A percentile compares a stretch with the other conserved stretches of the same genome.
These are phyloP conservation scores for Ogataea haglerorum DNA, from an alignment of 805 yeast genomes.

Conservation along the genomic window DNA sequence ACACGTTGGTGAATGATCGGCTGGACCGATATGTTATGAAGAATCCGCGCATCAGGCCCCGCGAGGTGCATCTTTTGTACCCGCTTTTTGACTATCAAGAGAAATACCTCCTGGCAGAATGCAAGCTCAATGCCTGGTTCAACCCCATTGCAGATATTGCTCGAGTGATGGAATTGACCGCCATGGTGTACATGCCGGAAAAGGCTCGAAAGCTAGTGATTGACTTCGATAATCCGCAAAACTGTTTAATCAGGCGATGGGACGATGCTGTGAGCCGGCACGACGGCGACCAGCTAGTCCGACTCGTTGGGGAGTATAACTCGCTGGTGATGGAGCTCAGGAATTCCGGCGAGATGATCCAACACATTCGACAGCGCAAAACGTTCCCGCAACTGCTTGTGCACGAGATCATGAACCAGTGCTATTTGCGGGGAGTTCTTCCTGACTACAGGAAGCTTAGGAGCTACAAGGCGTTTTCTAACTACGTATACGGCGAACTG, in stretches of 20 bases:
- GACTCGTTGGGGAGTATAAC: conserved; percentile 43
- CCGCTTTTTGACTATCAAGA: conserved; percentile 49
- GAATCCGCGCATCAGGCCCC: conserved; percentile 25
- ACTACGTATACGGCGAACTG: conserved; percentile 87
- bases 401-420: conserved; percentile 69
- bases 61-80: conserved; percentile 30
- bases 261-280: conserved; percentile 32
- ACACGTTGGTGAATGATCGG: conserved; percentile 18
- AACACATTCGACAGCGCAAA: conserved; percentile 13
- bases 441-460: conserved; percentile 64
- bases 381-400: conserved; percentile 41
- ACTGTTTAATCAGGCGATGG: conserved; percentile 39
- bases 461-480: conserved; percentile 81
- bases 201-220: conserved; percentile 32
- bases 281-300: conserved; percentile 30
- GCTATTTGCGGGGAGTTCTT: conserved; percentile 75
- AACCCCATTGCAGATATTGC: conserved; percentile 66
- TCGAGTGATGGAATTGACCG: conserved; percentile 41
- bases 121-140: conserved; percentile 51
- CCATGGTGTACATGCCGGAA: conserved; percentile 40
- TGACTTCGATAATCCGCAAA: conserved; percentile 33
- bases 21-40: conserved; percentile 28
- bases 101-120: conserved; percentile 44
- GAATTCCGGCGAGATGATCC: conserved; percentile 29
- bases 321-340: conserved; percentile 34